Evolutionary conservation across 805 yeast species (phyloP), one percentile per base, ranked within the genome.

Genomic region (Monosporozyma aerobia): DNA sequence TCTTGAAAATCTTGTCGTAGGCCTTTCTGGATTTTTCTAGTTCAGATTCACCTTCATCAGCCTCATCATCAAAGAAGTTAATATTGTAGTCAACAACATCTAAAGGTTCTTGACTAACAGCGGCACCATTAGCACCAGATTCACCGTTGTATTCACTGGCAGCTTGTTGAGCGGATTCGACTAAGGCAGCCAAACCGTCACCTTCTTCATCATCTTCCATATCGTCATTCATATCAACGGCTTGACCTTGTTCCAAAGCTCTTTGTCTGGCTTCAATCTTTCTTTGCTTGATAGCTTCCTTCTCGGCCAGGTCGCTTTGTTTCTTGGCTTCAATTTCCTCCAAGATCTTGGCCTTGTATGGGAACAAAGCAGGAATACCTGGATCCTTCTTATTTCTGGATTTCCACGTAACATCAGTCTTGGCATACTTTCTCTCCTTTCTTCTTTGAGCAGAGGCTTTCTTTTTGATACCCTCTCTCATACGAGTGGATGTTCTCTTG

Each of bases 401-500:
- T 68, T 80, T 89, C 99, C 99, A 94, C 14, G 98, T 94, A 3
- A 81, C 81, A 69, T 92, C 97, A 66, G 81, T 90, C 77, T 94
- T 94, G 19, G 96, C 79, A 27, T 68, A 59, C 73, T 94, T 94
- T 62, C 77, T 79, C 68, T 87, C 85, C 67, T 94, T 94, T 71
- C 95, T 82, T 58, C 85, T 79, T 62, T 90, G 92, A 7, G 98
- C 97, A 44, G 92, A 80, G 2, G 96, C 90, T 73, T 94, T 94
- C 80, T 90, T 94, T 75, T 88, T 86, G 68, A 94, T 90, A 57
- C 99, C 99, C 70, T 90, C 96, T 65, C 90, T 82, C 87, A 90
- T 81, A 70, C 95, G 89, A 63, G 98, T 92, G 66, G 94, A 80
- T 50, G 83, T 77, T 73, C 98, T 82, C 73, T 92, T 94, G 55